phyloP scores from a whole-genome alignment of 331 rosid genomes.

The Pyrus hybrid region DNA sequence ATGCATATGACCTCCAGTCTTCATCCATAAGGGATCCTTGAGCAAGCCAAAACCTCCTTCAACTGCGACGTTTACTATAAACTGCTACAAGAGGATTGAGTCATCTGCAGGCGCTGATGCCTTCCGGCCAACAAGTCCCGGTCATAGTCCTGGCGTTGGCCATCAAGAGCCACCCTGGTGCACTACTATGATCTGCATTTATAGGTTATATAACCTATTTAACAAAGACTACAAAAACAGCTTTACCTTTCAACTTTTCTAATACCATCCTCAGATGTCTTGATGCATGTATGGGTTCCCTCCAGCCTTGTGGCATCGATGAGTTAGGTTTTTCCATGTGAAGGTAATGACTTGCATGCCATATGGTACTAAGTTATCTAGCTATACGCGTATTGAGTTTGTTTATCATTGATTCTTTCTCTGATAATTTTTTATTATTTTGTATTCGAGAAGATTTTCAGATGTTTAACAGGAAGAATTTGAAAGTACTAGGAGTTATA shows the following conservation, averaged over 20 bases:
- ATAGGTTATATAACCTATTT: background rate
- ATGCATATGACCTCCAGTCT: too few species aligned
- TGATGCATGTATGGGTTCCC: background rate
- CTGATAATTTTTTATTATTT: background rate
- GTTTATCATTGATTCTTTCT: background rate
- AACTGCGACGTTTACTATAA: too few species aligned
- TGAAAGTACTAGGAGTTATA: too few species aligned
- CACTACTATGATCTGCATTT: background rate
- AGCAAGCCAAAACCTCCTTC: too few species aligned
- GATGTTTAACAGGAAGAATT: background rate
- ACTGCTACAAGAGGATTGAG: too few species aligned
- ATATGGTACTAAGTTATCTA: background rate
- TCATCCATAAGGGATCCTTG: too few species aligned
- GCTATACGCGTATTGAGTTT: background rate
- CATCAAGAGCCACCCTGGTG: slow-evolving; percentile 32
- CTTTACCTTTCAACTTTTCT: background rate
- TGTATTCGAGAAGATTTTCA: background rate
- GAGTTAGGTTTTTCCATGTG: background rate
- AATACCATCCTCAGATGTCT: background rate
- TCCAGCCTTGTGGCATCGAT: background rate
- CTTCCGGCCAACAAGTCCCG: slow-evolving; percentile 41
- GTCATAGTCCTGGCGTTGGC: slow-evolving; percentile 81
- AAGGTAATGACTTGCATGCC: background rate
- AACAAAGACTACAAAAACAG: background rate
- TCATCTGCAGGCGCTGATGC: too few species aligned